Evolutionary conservation across 164 flowering plant genomes (phyloP).

Genomic region (Umbellularia californica): DNA sequence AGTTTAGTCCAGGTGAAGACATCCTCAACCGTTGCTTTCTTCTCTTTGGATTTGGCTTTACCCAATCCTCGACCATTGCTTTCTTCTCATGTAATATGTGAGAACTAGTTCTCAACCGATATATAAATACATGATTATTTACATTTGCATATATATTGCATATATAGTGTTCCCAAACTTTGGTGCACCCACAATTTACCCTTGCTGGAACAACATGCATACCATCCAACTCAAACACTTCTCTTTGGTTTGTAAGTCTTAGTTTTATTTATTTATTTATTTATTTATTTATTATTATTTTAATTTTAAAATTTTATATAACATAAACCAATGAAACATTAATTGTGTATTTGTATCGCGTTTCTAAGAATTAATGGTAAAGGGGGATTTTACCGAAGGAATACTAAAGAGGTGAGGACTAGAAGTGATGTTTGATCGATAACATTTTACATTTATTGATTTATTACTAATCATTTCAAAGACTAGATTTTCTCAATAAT

Average conservation of each 20-base stretch:
- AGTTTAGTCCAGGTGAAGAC: slow-evolving; percentile 52
- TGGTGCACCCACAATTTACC: neutral
- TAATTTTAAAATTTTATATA: neutral
- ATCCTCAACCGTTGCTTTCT: neutral
- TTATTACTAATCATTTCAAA: no score
- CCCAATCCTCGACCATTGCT: neutral
- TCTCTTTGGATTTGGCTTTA: neutral
- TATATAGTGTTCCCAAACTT: neutral
- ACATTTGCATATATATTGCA: neutral
- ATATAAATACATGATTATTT: neutral
- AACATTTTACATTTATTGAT: no score
- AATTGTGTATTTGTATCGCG: neutral
- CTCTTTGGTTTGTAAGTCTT: no score
- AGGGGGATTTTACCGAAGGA: neutral
- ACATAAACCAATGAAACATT: neutral
- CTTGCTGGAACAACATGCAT: neutral
- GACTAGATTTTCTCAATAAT: no score
- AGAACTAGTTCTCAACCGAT: no score
- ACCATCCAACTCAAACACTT: no score
- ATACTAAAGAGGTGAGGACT: no score
- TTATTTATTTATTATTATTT: no score
- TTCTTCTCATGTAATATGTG: no score
- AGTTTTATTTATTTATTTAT: neutral
- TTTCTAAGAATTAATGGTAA: neutral
- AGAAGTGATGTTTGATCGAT: no score